These are phyloP conservation scores for Coriolopsis trogii DNA, from an alignment of 1,284 basidiomycete species.

Conservation along the genomic window DNA sequence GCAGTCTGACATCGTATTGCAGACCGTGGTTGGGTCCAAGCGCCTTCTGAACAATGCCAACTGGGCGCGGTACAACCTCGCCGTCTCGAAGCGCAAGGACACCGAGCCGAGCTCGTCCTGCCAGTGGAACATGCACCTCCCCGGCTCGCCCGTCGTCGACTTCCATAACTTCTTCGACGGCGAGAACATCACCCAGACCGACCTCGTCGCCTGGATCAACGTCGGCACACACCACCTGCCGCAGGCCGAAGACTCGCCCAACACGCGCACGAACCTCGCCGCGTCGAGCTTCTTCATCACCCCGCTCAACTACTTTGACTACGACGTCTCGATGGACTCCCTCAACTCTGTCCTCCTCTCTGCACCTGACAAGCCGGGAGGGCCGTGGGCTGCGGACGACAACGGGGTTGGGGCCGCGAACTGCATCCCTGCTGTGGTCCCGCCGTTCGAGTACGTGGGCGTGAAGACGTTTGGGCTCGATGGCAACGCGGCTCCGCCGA, in stretches of 20 bases:
- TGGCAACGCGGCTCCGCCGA: conserved; percentile 36
- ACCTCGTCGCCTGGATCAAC: conserved; percentile 68
- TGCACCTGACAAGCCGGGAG: conserved; percentile 41
- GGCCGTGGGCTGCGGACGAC: conserved; percentile 49
- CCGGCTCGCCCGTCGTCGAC: conserved; percentile 58
- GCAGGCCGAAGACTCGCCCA: conserved; percentile 62
- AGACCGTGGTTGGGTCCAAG: conserved; percentile 63
- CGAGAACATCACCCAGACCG: conserved; percentile 61
- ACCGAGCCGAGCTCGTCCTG: conserved; percentile 57
- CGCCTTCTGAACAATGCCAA: conserved; percentile 61
- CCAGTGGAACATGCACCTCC: conserved; percentile 66
- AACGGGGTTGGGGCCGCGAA: conserved; percentile 52
- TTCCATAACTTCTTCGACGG: conserved; percentile 68
- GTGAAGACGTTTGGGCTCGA: conserved; percentile 39
- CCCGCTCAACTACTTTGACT: conserved; percentile 68
- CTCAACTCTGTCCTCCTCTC: conserved; percentile 56
- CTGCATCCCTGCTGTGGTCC: conserved; percentile 47
- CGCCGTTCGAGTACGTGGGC: conserved; percentile 47
- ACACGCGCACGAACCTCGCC: conserved; percentile 62
- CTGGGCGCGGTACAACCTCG: conserved; percentile 67
- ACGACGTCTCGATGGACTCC: conserved; percentile 60
- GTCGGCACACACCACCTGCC: conserved; percentile 67
- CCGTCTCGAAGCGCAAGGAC: conserved; percentile 60
- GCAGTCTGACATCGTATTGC: neutral
- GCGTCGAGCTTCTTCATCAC: conserved; percentile 62